Evolutionary conservation across 192 early-diverging fungal genomes (phyloP).

Genomic region (Gaertneriomyces sp.): DNA sequence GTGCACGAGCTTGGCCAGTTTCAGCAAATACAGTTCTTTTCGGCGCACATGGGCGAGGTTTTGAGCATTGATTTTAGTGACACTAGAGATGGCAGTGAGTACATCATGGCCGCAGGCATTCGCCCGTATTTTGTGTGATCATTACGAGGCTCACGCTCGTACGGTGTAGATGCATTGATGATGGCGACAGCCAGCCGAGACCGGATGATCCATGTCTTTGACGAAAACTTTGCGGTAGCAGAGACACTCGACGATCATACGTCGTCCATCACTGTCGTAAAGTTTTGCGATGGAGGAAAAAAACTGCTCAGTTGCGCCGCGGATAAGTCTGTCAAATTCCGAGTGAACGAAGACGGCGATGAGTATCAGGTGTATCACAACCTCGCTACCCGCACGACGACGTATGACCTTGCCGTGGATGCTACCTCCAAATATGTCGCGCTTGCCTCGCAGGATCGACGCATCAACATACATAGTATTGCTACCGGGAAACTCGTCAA

Average conservation of each 20-base stretch:
- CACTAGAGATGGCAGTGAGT: slow-evolving; percentile 5
- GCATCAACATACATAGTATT: slow-evolving; percentile 58
- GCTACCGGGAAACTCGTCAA: slow-evolving; percentile 64
- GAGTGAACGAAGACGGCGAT: slow-evolving; percentile 28
- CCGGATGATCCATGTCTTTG: slow-evolving; percentile 73
- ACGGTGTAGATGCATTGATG: slow-evolving; percentile 27
- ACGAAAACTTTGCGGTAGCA: slow-evolving; percentile 57
- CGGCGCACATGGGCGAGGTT: slow-evolving; percentile 78
- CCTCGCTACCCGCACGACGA: slow-evolving; percentile 61
- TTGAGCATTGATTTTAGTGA: slow-evolving; percentile 68
- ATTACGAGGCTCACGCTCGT: background rate
- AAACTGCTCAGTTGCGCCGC: slow-evolving; percentile 74
- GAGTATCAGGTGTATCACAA: slow-evolving; percentile 53
- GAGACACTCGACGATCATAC: slow-evolving; percentile 84
- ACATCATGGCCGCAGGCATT: background rate
- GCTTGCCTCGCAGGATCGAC: slow-evolving; percentile 66
- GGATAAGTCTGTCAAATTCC: slow-evolving; percentile 79
- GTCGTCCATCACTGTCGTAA: slow-evolving; percentile 71
- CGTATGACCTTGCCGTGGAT: slow-evolving; percentile 71
- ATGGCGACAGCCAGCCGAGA: slow-evolving; percentile 75
- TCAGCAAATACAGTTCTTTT: slow-evolving; percentile 59
- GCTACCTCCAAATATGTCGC: slow-evolving; percentile 49
- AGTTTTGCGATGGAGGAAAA: slow-evolving; percentile 61
- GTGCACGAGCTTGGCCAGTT: slow-evolving; percentile 60
- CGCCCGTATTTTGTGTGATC: slow-evolving; percentile 15